A percentile compares a stretch with the other conserved stretches of the same genome.
Evolutionary conservation across 2,329 filamentous ascomycete genomes (phyloP).

Genomic region (Stemphylium lycopersici): DNA sequence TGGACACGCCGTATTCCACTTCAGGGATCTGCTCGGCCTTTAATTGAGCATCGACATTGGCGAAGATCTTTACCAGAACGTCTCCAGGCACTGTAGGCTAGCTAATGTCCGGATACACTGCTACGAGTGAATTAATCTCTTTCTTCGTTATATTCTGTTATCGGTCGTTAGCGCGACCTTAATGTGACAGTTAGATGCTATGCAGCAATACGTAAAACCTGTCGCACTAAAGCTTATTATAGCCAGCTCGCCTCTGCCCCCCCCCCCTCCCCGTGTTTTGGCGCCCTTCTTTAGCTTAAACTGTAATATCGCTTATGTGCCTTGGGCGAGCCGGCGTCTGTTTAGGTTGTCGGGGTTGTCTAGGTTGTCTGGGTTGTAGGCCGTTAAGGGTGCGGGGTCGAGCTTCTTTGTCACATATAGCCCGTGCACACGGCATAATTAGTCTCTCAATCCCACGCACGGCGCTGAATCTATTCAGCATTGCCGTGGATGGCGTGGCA

Average conservation of each 20-base stretch:
- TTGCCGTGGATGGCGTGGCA: too few species aligned
- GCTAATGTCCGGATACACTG: neutral
- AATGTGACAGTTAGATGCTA: neutral
- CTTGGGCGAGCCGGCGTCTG: too few species aligned
- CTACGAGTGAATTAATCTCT: neutral
- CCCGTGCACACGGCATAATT: too few species aligned
- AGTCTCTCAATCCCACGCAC: too few species aligned
- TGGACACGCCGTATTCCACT: neutral
- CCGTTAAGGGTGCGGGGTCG: too few species aligned
- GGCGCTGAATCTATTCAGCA: too few species aligned
- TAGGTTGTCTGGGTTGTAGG: too few species aligned
- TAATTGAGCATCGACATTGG: neutral
- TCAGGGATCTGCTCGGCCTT: neutral
- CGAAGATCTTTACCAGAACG: neutral
- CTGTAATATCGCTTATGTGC: neutral
- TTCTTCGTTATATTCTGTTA: neutral
- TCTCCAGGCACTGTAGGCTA: neutral
- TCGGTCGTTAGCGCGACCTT: neutral
- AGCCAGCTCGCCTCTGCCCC: neutral
- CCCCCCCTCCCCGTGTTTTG: too few species aligned
- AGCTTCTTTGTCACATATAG: too few species aligned
- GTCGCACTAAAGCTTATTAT: neutral
- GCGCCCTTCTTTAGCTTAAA: neutral
- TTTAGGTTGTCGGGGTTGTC: too few species aligned
- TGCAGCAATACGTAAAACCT: neutral